These are phyloP conservation scores for Eleusine coracana DNA, from an alignment of 176 grass and related monocot species.

Conservation along the genomic window DNA sequence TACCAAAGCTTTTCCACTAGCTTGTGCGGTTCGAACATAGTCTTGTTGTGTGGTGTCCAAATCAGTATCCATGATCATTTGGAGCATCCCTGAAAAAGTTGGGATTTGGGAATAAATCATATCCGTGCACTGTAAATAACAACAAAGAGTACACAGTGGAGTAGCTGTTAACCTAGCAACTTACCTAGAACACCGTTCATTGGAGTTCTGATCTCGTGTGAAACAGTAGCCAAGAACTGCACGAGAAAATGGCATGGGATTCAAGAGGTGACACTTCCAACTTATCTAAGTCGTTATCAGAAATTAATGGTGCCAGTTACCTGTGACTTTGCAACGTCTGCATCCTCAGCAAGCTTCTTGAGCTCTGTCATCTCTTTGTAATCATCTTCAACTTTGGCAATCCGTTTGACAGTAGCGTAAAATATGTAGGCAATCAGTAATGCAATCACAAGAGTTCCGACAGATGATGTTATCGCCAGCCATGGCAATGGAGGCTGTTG, in stretches of 20 bases:
- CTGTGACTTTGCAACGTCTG: slow-evolving; percentile 96
- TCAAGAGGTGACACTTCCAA: slow-evolving; percentile 8
- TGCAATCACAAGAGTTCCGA: slow-evolving; percentile 76
- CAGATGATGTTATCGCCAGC: slow-evolving; percentile 73
- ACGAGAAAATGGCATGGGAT: slow-evolving; percentile 29
- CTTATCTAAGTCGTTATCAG: slow-evolving; percentile 12
- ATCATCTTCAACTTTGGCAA: slow-evolving; percentile 90
- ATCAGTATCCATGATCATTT: slow-evolving; percentile 99
- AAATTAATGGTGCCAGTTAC: slow-evolving; percentile 24
- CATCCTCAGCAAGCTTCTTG: slow-evolving; percentile 79
- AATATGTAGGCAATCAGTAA: slow-evolving; percentile 76
- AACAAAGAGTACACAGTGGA: background rate
- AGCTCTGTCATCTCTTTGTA: slow-evolving; percentile 73
- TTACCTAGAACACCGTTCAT: slow-evolving; percentile 99
- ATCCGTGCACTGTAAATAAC: background rate
- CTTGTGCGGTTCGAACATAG: slow-evolving; percentile 96
- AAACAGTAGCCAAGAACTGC: slow-evolving; percentile 99
- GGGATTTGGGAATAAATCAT: background rate
- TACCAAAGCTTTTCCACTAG: slow-evolving; percentile 91
- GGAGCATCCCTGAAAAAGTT: slow-evolving; percentile 81
- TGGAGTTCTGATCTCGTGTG: slow-evolving; percentile 98
- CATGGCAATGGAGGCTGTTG: slow-evolving; percentile 72
- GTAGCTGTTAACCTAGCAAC: slow-evolving; percentile 9
- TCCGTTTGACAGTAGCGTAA: slow-evolving; percentile 71
- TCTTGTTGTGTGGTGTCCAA: slow-evolving; percentile 91